Conservation (phyloP, 164 flowering plant species). For the Euptelea pleiosperma region DNA sequence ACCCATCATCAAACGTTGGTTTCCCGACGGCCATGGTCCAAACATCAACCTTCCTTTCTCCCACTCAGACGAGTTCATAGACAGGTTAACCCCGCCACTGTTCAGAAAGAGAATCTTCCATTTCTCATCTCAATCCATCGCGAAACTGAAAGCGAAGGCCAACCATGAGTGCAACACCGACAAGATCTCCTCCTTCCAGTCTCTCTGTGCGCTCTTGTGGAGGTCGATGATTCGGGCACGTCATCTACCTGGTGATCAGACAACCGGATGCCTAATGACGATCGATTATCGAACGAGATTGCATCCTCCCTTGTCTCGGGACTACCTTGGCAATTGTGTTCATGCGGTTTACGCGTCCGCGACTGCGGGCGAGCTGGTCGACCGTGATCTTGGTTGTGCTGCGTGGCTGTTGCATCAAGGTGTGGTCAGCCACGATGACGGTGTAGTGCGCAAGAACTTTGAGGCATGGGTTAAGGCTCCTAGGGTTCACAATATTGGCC, state of each 20-base stretch:
- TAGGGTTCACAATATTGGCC: no score
- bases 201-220: conserved; percentile 13
- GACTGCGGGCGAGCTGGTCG: conserved; percentile 15
- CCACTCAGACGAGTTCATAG: conserved; percentile 27
- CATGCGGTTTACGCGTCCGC: neutral
- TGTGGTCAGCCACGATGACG: conserved; percentile 8
- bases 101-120: conserved; percentile 9
- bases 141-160: conserved; percentile 17
- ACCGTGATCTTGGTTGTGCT: conserved; percentile 21
- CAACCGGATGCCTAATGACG: neutral
- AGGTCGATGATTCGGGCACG: conserved; percentile 11
- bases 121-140: conserved; percentile 5
- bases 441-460: neutral
- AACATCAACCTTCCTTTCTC: conserved; percentile 36
- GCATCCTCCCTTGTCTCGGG: conserved; percentile 11
- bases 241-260: neutral
- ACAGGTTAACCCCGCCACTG: conserved; percentile 11
- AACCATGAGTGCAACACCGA: neutral
- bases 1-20: conserved; percentile 34
- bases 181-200: conserved; percentile 16
- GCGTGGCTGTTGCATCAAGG: conserved; percentile 11
- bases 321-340: conserved; percentile 17
- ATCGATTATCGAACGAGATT: conserved; percentile 4
- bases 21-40: conserved; percentile 27
- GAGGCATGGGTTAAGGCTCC: conserved; percentile 15